Evolutionary conservation across 768 basidiomycete genomes (phyloP).

Genomic region (Kockovaella imperatae): DNA sequence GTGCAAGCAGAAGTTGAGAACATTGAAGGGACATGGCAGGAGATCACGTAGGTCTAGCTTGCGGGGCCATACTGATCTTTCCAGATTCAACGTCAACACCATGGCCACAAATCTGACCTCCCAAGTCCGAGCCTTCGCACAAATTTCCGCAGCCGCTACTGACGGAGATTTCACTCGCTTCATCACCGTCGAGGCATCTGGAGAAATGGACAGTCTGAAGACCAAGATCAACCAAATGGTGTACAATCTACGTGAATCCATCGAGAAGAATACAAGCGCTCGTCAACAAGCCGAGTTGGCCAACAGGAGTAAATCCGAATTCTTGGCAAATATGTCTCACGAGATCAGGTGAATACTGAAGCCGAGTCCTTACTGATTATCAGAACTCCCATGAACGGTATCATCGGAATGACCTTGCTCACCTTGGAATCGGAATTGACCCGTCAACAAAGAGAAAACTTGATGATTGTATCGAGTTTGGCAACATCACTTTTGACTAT

Average conservation of each 20-base stretch:
- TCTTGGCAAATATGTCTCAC: conserved; percentile 97
- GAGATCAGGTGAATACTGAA: conserved; percentile 71
- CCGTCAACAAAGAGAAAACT: conserved; percentile 85
- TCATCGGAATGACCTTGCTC: conserved; percentile 99
- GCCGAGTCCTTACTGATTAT: background rate
- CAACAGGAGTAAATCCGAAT: conserved; percentile 95
- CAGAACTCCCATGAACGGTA: conserved; percentile 99
- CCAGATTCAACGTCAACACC: conserved; percentile 86
- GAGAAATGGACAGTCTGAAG: conserved; percentile 99
- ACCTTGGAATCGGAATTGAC: conserved; percentile 95
- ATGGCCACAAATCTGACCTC: conserved; percentile 56
- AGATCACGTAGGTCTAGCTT: conserved; percentile 70
- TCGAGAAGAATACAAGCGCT: conserved; percentile 97
- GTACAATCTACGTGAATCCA: conserved; percentile 87
- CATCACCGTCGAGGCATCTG: conserved; percentile 96
- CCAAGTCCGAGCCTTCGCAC: conserved; percentile 87
- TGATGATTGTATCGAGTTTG: conserved; percentile 88
- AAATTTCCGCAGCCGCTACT: conserved; percentile 96
- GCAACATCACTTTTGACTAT: conserved; percentile 88
- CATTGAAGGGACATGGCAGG: conserved; percentile 96
- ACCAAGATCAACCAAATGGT: conserved; percentile 86
- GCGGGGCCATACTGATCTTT: background rate
- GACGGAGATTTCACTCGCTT: conserved; percentile 98
- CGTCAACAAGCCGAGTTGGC: conserved; percentile 95
- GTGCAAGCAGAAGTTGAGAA: conserved; percentile 96